phyloP scores from a whole-genome alignment of 495 filamentous ascomycete genomes.

The Platismatia glauca region DNA sequence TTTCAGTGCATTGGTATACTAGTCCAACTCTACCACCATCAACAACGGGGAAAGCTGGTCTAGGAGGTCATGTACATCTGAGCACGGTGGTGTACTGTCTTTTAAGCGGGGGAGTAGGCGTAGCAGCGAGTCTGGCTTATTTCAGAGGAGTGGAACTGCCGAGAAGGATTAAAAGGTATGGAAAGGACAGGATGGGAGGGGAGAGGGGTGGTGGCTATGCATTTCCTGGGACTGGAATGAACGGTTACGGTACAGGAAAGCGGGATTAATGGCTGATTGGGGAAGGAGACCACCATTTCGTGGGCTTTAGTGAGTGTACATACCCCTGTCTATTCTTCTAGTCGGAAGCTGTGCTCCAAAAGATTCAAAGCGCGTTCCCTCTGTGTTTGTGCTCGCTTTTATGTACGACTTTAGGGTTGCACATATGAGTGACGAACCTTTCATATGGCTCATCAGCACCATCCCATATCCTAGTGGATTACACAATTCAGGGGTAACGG shows the following conservation, averaged over 20 bases:
- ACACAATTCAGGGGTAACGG: not conserved
- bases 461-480: not conserved
- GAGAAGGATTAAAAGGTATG: constrained; percentile 38
- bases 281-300: not conserved
- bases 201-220: constrained; percentile 39
- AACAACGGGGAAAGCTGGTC: constrained; percentile 18
- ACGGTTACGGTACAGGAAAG: constrained; percentile 49
- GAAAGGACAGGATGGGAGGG: constrained; percentile 31
- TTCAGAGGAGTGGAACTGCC: constrained; percentile 34
- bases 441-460: not conserved
- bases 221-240: constrained; percentile 30
- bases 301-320: not conserved
- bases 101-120: constrained; percentile 35
- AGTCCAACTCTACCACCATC: constrained; percentile 32
- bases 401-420: not conserved
- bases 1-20: constrained; percentile 71
- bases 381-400: not conserved
- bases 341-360: not conserved
- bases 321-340: not conserved
- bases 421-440: not conserved
- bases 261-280: constrained; percentile 37
- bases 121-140: constrained; percentile 28
- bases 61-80: constrained; percentile 27
- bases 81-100: constrained; percentile 28
- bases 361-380: not conserved